These are phyloP conservation scores for Blastobotrys attinorum DNA, from an alignment of 805 yeast species.

Conservation along the genomic window DNA sequence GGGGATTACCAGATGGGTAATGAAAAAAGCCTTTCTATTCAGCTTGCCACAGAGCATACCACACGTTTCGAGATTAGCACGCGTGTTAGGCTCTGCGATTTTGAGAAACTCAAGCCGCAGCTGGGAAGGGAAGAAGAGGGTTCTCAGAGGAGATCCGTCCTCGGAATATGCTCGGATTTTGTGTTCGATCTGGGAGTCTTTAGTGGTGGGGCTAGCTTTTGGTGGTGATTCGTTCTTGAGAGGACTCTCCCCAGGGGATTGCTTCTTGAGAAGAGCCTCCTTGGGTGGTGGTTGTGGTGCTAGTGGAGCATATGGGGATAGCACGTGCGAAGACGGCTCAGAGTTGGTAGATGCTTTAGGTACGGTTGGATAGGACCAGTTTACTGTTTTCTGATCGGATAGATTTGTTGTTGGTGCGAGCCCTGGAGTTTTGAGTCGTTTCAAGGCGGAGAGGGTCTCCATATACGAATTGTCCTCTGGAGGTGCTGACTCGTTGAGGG, in stretches of 20 bases:
- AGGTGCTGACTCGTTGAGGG: background rate
- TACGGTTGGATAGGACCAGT: conserved; percentile 1
- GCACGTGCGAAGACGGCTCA: background rate
- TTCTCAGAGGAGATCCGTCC: conserved; percentile 47
- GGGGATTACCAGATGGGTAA: conserved; percentile 55
- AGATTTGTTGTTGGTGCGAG: no score
- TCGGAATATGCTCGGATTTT: conserved; percentile 37
- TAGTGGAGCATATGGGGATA: background rate
- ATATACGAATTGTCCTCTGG: conserved; percentile 7
- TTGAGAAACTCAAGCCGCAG: conserved; percentile 38
- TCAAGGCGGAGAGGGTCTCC: conserved; percentile 11
- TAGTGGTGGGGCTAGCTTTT: background rate
- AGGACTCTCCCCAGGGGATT: background rate
- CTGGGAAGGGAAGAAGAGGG: conserved; percentile 41
- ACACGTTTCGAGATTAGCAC: conserved; percentile 49
- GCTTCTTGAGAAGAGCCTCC: no score
- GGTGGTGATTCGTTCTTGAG: background rate
- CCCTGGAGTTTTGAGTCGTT: conserved; percentile 4
- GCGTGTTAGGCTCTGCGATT: conserved; percentile 44
- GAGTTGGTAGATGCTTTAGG: background rate
- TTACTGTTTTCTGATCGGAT: background rate
- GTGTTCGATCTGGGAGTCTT: conserved; percentile 7
- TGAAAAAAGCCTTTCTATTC: conserved; percentile 53
- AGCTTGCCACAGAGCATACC: conserved; percentile 59
- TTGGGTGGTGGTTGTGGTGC: background rate